These are phyloP conservation scores for Leccinellum albellum DNA, from an alignment of 768 basidiomycete genomes.

Conservation along the genomic window DNA sequence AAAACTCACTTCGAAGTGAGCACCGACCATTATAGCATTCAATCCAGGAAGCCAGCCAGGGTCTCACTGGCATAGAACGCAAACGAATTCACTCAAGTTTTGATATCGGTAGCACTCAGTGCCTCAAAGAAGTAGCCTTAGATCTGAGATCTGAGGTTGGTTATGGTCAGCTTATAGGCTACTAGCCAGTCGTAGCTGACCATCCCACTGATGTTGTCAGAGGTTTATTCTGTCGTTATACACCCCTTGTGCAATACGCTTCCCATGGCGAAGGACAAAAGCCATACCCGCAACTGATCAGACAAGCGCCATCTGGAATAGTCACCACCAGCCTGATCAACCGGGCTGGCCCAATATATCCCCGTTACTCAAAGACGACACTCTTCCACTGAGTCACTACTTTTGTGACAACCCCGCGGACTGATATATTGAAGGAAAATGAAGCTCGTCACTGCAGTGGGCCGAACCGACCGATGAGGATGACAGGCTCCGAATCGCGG, in stretches of 20 bases:
- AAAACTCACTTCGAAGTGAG: too few species aligned
- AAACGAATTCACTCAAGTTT: too few species aligned
- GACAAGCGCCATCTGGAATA: not conserved
- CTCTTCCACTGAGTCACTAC: not conserved
- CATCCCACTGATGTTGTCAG: not conserved
- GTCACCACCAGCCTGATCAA: not conserved
- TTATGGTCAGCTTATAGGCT: too few species aligned
- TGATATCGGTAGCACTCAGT: too few species aligned
- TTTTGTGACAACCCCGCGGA: not conserved
- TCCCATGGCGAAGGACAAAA: not conserved
- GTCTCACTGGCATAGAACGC: too few species aligned
- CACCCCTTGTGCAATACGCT: not conserved
- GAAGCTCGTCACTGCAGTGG: not conserved
- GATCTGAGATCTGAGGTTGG: too few species aligned
- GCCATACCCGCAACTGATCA: not conserved
- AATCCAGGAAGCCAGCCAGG: too few species aligned
- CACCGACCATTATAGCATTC: too few species aligned
- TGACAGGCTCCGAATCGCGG: not conserved
- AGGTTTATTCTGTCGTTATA: not conserved
- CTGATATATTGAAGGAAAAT: not conserved
- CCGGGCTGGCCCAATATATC: not conserved
- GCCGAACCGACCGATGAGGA: not conserved
- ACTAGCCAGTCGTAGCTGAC: too few species aligned
- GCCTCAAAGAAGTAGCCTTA: too few species aligned
- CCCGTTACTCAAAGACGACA: not conserved